These are phyloP conservation scores for Prunus mongolica DNA, from an alignment of 306 rosid species.

Conservation along the genomic window DNA sequence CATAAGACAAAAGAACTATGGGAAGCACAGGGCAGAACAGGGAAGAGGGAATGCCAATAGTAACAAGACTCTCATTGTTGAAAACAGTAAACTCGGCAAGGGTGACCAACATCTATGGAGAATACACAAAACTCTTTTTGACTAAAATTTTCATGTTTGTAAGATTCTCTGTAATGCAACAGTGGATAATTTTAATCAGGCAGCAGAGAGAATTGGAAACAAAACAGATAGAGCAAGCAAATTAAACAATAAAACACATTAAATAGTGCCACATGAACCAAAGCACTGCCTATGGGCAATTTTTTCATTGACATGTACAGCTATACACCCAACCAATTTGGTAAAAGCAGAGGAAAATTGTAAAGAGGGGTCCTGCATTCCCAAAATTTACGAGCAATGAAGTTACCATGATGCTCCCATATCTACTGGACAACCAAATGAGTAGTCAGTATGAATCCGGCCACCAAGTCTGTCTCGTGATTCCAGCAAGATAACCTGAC, in stretches of 20 bases:
- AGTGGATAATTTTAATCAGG: not conserved
- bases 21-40: too few relatives aligned
- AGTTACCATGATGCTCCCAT: conserved; percentile 89
- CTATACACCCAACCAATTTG: not conserved
- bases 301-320: not conserved
- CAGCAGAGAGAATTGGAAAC: not conserved
- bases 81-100: not conserved
- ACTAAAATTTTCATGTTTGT: not conserved
- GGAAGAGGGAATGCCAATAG: not conserved
- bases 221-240: not conserved
- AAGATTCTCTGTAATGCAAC: not conserved
- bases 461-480: conserved; percentile 85
- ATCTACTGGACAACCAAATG: conserved; percentile 87
- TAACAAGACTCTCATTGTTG: not conserved
- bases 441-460: conserved; percentile 73
- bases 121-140: not conserved
- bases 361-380: not conserved
- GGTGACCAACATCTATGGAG: not conserved
- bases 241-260: not conserved
- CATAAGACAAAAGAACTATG: too few relatives aligned
- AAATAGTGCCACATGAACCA: not conserved
- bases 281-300: not conserved
- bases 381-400: not conserved
- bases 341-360: not conserved
- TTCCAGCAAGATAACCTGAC: conserved; percentile 67